Conservation (phyloP, 306 rosid species). For the Vigna hirtella region DNA sequence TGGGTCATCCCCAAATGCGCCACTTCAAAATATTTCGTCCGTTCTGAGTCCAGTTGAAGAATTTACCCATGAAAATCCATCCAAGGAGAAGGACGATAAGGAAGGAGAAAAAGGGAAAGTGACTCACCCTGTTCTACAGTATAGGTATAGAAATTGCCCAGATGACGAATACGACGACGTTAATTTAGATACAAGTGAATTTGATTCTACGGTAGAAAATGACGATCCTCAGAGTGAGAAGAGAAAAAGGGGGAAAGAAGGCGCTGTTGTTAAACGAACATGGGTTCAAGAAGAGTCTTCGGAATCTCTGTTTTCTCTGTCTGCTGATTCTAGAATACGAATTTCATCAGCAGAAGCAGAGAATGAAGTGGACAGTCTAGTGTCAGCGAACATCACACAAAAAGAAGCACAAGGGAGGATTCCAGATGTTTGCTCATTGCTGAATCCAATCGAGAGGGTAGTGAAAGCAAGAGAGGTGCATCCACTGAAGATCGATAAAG, state of each 20-base stretch:
- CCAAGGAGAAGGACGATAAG: conserved; percentile 36
- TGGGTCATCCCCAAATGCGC: conserved; percentile 20
- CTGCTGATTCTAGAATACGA: conserved; percentile 56
- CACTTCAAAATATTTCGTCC: background rate
- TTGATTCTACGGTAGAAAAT: conserved; percentile 1
- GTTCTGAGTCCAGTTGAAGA: background rate
- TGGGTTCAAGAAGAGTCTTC: conserved; percentile 63
- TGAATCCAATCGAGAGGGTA: conserved; percentile 67
- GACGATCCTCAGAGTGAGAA: background rate
- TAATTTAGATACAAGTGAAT: conserved; percentile 22
- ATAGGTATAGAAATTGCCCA: conserved; percentile 44
- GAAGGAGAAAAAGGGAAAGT: conserved; percentile 12
- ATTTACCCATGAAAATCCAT: background rate
- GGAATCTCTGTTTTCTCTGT: conserved; percentile 80
- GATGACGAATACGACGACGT: conserved; percentile 39
- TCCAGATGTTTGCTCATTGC: conserved; percentile 42
- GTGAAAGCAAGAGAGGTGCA: conserved; percentile 42
- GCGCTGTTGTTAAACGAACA: conserved; percentile 3
- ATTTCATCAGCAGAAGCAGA: conserved; percentile 54
- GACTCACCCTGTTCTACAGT: background rate
- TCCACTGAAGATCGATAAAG: conserved; percentile 56
- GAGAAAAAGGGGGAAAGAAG: background rate
- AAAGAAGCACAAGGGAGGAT: conserved; percentile 35
- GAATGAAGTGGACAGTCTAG: conserved; percentile 67
- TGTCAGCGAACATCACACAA: conserved; percentile 8